Evolutionary conservation across 2,329 filamentous ascomycete genomes (phyloP).

Genomic region (Juglanconis sp.): DNA sequence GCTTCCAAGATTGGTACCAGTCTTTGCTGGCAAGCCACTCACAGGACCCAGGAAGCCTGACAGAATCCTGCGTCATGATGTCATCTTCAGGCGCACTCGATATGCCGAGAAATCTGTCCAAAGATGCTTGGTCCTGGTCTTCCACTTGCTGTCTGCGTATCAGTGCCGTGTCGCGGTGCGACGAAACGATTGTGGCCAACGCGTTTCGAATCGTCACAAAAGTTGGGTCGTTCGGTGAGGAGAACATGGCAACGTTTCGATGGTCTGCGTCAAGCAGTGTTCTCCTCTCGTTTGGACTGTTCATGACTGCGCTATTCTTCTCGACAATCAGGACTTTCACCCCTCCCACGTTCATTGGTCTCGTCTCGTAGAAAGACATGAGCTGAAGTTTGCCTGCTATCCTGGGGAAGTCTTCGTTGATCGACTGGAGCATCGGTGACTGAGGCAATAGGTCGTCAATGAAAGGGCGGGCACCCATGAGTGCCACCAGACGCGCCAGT

Average conservation of each 20-base stretch:
- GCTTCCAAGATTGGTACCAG: slow-evolving; percentile 14
- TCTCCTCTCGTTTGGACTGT: slow-evolving; percentile 26
- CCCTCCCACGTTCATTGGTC: slow-evolving; percentile 24
- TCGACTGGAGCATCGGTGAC: slow-evolving; percentile 26
- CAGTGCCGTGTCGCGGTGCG: background rate
- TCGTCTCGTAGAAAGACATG: slow-evolving; percentile 32
- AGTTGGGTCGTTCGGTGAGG: slow-evolving; percentile 21
- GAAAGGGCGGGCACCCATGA: slow-evolving; percentile 26
- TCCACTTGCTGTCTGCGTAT: background rate
- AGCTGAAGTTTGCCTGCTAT: slow-evolving; percentile 23
- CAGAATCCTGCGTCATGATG: slow-evolving; percentile 8
- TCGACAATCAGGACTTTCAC: slow-evolving; percentile 29
- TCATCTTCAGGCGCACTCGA: slow-evolving; percentile 20
- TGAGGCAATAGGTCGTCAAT: slow-evolving; percentile 28
- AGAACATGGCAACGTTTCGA: slow-evolving; percentile 27
- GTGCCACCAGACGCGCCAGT: slow-evolving; percentile 23
- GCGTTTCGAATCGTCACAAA: slow-evolving; percentile 28
- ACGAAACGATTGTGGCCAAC: slow-evolving; percentile 19
- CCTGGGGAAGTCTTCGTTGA: slow-evolving; percentile 34
- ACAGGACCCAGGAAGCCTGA: slow-evolving; percentile 10
- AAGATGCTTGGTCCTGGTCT: background rate
- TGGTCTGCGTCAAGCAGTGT: slow-evolving; percentile 30
- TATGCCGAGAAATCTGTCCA: slow-evolving; percentile 13
- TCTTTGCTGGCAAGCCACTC: slow-evolving; percentile 16
- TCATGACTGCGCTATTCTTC: slow-evolving; percentile 28